A percentile compares a stretch with the other conserved stretches of the same genome.
phyloP scores from a whole-genome alignment of 768 basidiomycete genomes.

The Boletellus ananiceps region DNA sequence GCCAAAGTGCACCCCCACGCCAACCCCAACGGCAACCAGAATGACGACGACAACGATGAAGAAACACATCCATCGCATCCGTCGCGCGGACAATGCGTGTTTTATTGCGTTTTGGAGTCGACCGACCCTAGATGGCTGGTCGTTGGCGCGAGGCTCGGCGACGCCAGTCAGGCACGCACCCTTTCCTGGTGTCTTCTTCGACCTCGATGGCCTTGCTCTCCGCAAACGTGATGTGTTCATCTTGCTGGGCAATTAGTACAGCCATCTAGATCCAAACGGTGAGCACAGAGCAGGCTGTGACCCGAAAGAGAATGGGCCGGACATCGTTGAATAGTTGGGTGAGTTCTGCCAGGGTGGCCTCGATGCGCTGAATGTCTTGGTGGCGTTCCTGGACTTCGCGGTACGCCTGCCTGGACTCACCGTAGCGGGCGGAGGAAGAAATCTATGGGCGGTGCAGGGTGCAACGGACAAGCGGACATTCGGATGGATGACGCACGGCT shows the following conservation, averaged over 20 bases:
- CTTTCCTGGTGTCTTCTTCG: conserved; percentile 63
- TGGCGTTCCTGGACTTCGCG: conserved; percentile 88
- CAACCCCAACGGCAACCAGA: conserved; percentile 39
- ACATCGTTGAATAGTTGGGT: conserved; percentile 87
- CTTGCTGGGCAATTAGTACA: conserved; percentile 72
- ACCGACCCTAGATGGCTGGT: conserved; percentile 41
- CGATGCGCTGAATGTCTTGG: conserved; percentile 79
- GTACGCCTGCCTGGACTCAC: conserved; percentile 75
- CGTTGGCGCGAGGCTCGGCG: neutral
- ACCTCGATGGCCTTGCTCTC: conserved; percentile 60
- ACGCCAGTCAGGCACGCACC: conserved; percentile 41
- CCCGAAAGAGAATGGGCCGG: conserved; percentile 13
- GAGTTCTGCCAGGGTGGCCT: conserved; percentile 82
- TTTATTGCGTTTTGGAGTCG: conserved; percentile 66
- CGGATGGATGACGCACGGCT: conserved; percentile 41
- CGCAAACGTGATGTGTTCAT: conserved; percentile 63
- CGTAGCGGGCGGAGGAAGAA: conserved; percentile 73
- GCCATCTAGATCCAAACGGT: conserved; percentile 54
- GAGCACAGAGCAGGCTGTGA: neutral
- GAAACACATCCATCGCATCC: conserved; percentile 87
- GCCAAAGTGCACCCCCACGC: conserved; percentile 28
- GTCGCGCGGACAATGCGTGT: conserved; percentile 65
- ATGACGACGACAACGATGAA: conserved; percentile 54
- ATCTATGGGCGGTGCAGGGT: conserved; percentile 40
- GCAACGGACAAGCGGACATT: neutral